These are phyloP conservation scores for Kandelia obovata DNA, from an alignment of 345 rosid species.

Conservation along the genomic window DNA sequence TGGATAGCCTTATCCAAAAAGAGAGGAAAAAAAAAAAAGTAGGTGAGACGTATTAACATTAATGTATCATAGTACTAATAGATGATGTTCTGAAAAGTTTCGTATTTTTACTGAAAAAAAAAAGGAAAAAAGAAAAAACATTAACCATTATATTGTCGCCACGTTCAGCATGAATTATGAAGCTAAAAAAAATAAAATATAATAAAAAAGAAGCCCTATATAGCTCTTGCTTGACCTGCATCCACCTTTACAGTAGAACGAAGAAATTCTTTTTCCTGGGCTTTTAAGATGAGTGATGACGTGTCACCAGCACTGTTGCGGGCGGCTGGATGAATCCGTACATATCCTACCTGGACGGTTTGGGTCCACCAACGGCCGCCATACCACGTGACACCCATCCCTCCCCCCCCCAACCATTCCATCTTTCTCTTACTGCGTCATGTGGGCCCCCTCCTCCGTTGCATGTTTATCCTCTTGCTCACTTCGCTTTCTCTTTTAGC, in stretches of 20 bases:
- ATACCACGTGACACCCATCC: slow-evolving; percentile 53
- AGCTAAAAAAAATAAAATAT: not conserved
- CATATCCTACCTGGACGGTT: slow-evolving; percentile 48
- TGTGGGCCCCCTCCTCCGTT: slow-evolving; percentile 3
- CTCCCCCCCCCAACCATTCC: slow-evolving; percentile 14
- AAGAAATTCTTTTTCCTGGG: not conserved
- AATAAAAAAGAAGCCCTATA: no score
- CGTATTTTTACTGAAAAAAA: no score
- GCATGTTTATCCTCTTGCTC: not conserved
- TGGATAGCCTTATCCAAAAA: no score
- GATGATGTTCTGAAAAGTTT: no score
- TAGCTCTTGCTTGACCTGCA: no score
- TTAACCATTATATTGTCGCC: not conserved
- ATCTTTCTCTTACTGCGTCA: slow-evolving; percentile 23
- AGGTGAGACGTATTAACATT: no score
- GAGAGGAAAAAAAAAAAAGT: no score
- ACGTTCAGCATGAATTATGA: slow-evolving; percentile 5
- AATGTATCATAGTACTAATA: no score
- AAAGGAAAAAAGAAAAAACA: no score
- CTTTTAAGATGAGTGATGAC: not conserved
- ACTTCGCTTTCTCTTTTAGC: no score
- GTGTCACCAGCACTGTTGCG: slow-evolving; percentile 2
- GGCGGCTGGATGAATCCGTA: slow-evolving; percentile 32
- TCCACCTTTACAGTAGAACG: no score
- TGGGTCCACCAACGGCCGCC: slow-evolving; percentile 23